phyloP scores from a whole-genome alignment of 2,329 filamentous ascomycete genomes.

The Exophiala spinifera region DNA sequence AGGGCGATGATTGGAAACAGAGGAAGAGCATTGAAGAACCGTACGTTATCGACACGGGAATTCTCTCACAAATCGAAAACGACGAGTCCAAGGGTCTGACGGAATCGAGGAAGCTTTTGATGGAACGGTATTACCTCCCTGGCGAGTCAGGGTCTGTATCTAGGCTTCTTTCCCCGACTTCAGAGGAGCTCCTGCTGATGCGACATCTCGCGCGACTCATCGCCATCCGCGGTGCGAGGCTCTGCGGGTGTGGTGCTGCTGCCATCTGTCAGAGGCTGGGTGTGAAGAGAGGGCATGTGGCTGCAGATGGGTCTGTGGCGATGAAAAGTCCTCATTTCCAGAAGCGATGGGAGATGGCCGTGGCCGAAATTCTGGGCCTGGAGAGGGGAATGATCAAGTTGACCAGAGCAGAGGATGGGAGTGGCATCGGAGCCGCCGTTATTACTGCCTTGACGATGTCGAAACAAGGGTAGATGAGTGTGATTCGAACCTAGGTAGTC shows the following conservation, averaged over 20 bases:
- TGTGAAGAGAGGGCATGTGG: conserved; percentile 82
- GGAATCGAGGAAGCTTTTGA: neutral
- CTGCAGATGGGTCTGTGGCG: conserved; percentile 59
- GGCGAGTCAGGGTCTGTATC: neutral
- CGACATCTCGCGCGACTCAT: conserved; percentile 89
- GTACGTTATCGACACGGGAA: conserved; percentile 82
- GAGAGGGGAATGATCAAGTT: conserved; percentile 34
- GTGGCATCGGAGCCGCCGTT: conserved; percentile 40
- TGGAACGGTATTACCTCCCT: neutral
- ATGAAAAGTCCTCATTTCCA: conserved; percentile 44
- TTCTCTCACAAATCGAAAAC: conserved; percentile 20
- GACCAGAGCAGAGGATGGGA: conserved; percentile 42
- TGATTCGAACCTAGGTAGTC: no score
- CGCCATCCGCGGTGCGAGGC: conserved; percentile 84
- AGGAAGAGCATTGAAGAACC: conserved; percentile 67
- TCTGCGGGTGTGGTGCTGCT: conserved; percentile 90
- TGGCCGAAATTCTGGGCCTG: conserved; percentile 41
- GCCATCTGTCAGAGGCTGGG: conserved; percentile 96
- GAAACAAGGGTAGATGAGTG: neutral
- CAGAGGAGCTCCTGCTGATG: conserved; percentile 41
- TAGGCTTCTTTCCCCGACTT: conserved; percentile 2
- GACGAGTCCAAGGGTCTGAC: conserved; percentile 9
- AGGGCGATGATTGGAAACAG: conserved; percentile 66
- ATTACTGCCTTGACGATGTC: conserved; percentile 36
- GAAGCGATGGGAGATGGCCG: conserved; percentile 38